phyloP scores from a whole-genome alignment of 441 rosid genomes.

The Kokia cookei region DNA sequence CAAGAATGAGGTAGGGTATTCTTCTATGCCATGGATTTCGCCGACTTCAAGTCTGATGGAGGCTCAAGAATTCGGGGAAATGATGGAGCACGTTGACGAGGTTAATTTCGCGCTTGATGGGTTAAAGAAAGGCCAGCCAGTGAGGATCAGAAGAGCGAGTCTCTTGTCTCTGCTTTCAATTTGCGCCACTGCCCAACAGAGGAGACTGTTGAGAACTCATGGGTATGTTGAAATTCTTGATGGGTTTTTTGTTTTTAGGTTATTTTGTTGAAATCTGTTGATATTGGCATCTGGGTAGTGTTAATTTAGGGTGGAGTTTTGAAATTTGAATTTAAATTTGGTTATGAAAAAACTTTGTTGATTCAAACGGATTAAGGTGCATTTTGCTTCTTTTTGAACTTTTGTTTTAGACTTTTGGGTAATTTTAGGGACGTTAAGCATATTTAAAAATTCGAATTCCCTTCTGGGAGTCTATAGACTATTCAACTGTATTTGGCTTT shows the following conservation, averaged over 20 bases:
- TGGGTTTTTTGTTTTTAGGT: slow-evolving; percentile 4
- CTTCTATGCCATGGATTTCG: slow-evolving; percentile 26
- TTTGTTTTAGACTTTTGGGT: not conserved
- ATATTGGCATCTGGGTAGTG: slow-evolving; percentile 9
- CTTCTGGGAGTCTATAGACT: not conserved
- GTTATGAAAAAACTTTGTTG: not conserved
- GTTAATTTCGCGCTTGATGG: slow-evolving; percentile 96
- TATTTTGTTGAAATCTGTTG: not conserved
- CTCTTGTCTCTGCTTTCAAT: slow-evolving; percentile 69
- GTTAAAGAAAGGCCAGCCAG: slow-evolving; percentile 67
- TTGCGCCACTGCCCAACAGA: slow-evolving; percentile 62
- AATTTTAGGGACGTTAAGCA: not conserved
- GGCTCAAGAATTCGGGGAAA: slow-evolving; percentile 96
- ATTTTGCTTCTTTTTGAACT: not conserved
- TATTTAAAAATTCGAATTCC: not conserved
- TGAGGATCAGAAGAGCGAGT: slow-evolving; percentile 81
- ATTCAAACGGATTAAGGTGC: not conserved
- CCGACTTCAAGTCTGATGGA: slow-evolving; percentile 77
- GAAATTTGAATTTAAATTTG: not conserved
- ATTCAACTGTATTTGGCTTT: not conserved
- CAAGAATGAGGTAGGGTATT: slow-evolving; percentile 8
- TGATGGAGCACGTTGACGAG: slow-evolving; percentile 98
- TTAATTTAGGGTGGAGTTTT: not conserved
- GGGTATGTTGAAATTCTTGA: slow-evolving; percentile 34
- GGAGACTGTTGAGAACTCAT: slow-evolving; percentile 72